phyloP scores from a whole-genome alignment of 169 alveolate genomes.

The Sarcocystis neurona region DNA sequence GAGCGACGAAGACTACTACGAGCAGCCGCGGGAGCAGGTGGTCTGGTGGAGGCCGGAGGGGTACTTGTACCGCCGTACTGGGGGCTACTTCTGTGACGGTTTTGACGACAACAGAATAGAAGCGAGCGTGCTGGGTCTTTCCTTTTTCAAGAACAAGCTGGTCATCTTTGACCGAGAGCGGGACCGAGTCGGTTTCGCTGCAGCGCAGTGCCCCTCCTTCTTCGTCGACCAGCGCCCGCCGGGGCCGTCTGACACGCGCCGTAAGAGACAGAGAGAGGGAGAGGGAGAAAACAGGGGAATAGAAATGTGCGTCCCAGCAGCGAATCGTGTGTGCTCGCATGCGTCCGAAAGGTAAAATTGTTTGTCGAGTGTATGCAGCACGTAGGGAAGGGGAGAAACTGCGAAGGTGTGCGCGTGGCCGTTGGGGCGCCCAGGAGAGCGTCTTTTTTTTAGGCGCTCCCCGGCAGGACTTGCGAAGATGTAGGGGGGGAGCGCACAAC shows the following conservation, averaged over 20 bases:
- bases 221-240: constrained; percentile 43
- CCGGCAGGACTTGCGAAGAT: no score
- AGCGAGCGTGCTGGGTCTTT: constrained; percentile 71
- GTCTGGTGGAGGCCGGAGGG: constrained; percentile 61
- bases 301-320: background rate
- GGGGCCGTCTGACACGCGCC: background rate
- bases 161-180: constrained; percentile 72
- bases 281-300: background rate
- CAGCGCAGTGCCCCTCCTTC: constrained; percentile 36
- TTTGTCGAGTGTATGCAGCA: no score
- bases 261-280: background rate
- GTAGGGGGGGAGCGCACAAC: no score
- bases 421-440: no score
- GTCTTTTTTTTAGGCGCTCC: no score
- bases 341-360: no score
- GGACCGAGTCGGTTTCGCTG: constrained; percentile 66
- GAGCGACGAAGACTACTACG: constrained; percentile 14
- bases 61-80: constrained; percentile 52
- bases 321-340: no score
- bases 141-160: constrained; percentile 74
- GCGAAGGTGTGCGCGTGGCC: no score
- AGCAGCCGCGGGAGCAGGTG: background rate
- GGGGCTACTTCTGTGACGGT: constrained; percentile 46
- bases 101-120: constrained; percentile 48
- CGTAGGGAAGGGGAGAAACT: no score